Base-by-base conservation (phyloP, 352 stramenopile genomes). In the Plasmopara muralis region DNA sequence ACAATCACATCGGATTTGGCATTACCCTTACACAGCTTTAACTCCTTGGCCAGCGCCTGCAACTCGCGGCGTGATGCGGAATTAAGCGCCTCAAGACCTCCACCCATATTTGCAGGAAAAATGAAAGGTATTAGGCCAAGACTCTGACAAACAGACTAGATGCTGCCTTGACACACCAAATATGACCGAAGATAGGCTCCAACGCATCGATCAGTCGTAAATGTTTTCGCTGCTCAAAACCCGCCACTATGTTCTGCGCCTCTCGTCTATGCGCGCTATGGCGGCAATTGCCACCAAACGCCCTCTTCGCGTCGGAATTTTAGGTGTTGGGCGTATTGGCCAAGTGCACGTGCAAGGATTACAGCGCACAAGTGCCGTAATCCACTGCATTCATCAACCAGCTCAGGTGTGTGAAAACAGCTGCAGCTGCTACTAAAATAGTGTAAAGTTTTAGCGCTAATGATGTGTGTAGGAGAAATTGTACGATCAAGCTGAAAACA, bases 291-390 rank as follows among this genome's bases (percentile, higher is more conserved):
- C 55, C 28, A 50, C 41, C 25, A 35, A 60, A 20, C 55, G 56
- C 13, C 55, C 62, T 20, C 46, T 87, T 45, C 76, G 74, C 10
- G 74, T 91, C 10, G 81, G 76, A 6, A 81, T 91, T 43, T 54
- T 91, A 5, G 81, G 81, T 28, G 77, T 70, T 7, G 81, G 81
- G 20, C 76, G 81, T 33, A 91, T 91, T 46, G 81, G 66, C 7
- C 44, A 66, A 49, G 73, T 91, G 33, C 81, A 91, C 48, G 72
- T 67, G 2, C 50, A 82, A 18, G 58, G 72, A 9, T 54, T 91
- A 6, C 64, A 70, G 33, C 70, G 71, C 20, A 70, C 72, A 5
- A 71, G 63, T 15, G 74, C 74, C 31, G 64, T 73, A 7, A 60
- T 87, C 12, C 62, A 72, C 45, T 65, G 54, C 54, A 77, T 85